Evolutionary conservation across 306 rosid species (phyloP).

Genomic region (Oemleria cerasiformis): DNA sequence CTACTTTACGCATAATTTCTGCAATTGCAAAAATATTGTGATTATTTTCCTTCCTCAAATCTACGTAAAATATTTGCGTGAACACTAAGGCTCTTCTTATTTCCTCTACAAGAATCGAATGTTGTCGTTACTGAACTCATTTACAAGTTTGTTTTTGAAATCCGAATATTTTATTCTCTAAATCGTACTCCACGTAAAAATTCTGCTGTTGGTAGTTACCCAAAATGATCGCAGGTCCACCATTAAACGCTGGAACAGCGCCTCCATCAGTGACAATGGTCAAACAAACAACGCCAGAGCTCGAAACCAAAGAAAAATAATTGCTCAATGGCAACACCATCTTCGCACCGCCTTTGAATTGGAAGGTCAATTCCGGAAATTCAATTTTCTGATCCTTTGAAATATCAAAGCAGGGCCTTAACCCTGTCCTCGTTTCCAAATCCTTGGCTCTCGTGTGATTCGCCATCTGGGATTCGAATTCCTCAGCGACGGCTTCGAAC

Average conservation of each 20-base stretch:
- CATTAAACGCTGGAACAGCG: slow-evolving; percentile 9
- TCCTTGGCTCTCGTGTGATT: slow-evolving; percentile 53
- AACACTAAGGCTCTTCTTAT: neutral
- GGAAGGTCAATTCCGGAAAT: slow-evolving; percentile 56
- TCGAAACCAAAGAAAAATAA: slow-evolving; percentile 53
- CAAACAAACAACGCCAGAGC: slow-evolving; percentile 46
- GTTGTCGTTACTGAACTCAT: neutral
- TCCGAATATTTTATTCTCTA: slow-evolving; percentile 63
- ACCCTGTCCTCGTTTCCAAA: slow-evolving; percentile 53
- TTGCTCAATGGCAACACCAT: slow-evolving; percentile 52
- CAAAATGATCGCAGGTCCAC: slow-evolving; percentile 76
- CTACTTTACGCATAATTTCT: neutral
- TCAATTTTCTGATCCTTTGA: slow-evolving; percentile 24
- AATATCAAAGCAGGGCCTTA: slow-evolving; percentile 60
- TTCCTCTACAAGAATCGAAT: neutral
- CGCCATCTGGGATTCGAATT: slow-evolving; percentile 55
- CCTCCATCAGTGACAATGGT: slow-evolving; percentile 43
- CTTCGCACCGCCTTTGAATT: slow-evolving; percentile 84
- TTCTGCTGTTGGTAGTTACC: slow-evolving; percentile 88
- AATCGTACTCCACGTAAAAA: slow-evolving; percentile 65
- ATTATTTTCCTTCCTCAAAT: neutral
- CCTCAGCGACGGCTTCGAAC: slow-evolving; percentile 43
- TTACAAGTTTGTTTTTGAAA: slow-evolving; percentile 51
- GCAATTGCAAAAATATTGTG: neutral
- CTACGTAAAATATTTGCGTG: neutral